phyloP scores from a whole-genome alignment of 495 filamentous ascomycete genomes.

The Penicillium samsonianum region DNA sequence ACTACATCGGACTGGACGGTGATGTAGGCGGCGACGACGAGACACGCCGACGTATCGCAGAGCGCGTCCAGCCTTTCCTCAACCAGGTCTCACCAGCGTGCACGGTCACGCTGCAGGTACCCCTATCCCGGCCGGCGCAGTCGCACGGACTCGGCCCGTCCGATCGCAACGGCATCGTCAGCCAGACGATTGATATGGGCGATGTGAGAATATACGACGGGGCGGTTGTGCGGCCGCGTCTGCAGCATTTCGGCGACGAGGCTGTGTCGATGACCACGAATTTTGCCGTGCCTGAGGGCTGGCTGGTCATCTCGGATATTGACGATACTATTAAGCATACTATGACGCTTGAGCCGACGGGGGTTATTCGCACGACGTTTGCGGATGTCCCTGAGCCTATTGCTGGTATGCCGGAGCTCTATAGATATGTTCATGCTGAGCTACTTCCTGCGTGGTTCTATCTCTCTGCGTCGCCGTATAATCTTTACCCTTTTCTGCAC shows the following conservation, averaged over 20 bases:
- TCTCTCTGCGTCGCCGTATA: slow-evolving; percentile 92
- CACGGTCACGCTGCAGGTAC: slow-evolving; percentile 60
- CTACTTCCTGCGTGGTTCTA: slow-evolving; percentile 83
- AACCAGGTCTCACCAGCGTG: slow-evolving; percentile 71
- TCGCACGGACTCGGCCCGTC: slow-evolving; percentile 67
- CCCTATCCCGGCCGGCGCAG: slow-evolving; percentile 38
- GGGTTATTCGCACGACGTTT: slow-evolving; percentile 83
- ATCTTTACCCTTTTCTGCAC: slow-evolving; percentile 86
- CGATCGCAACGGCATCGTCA: slow-evolving; percentile 68
- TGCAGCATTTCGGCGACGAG: slow-evolving; percentile 40
- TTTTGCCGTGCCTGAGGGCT: slow-evolving; percentile 77
- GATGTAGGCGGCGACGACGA: slow-evolving; percentile 57
- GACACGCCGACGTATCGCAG: slow-evolving; percentile 63
- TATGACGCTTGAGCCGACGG: slow-evolving; percentile 72
- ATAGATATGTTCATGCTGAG: slow-evolving; percentile 59
- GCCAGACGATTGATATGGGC: slow-evolving; percentile 51
- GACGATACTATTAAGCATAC: slow-evolving; percentile 97
- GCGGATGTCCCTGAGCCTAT: slow-evolving; percentile 70
- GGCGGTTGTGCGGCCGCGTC: slow-evolving; percentile 35
- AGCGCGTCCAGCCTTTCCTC: slow-evolving; percentile 74
- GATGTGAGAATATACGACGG: slow-evolving; percentile 35
- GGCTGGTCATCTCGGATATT: slow-evolving; percentile 88
- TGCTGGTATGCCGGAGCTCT: slow-evolving; percentile 81
- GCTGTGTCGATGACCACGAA: slow-evolving; percentile 61
- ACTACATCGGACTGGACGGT: slow-evolving; percentile 66